Evolutionary conservation across 2,329 filamentous ascomycete species (phyloP), one percentile per base, ranked within the genome.

Genomic region (Beauveria varroae): DNA sequence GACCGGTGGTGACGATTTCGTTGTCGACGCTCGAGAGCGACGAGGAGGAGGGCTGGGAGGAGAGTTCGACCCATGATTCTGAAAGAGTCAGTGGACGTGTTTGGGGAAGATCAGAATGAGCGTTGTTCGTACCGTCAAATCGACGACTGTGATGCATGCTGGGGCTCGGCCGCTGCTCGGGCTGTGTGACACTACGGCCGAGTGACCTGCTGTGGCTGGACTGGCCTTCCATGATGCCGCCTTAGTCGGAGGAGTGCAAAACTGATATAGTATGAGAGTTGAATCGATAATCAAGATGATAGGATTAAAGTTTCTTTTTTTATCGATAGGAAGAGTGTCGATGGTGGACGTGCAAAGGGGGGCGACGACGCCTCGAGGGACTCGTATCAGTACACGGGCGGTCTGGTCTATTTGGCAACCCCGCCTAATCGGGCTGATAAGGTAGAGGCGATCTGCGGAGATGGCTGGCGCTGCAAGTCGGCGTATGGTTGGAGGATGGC

Each of bases 51-150:
- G 93, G 92, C 68, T 95, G 91, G 4, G 93, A 97, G 52, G 89
- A 86, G 63, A 99, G 86, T 73, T 99, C 93, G 68, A 98, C 86
- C 95, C 95, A 99, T 9, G 95, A 97, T 78, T 98, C 95, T 93
- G 79, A 66, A 62, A 53, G 40, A 49, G 51, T 60, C 22, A 63
- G 61, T 8, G n/a, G 26, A 16, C 18, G 12, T 20, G 14, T 41
- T 16, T 12, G 28, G 22, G 49, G 3, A 34, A 30, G 10, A 56
- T 64, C 63, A 68, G 73, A 46, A 16, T 16, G 34, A 14, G 72
- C 67, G 62, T 60, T 49, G 46, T 37, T 68, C 71, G 49, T 66
- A 75, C 74, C 74, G 62, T 76, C 74, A 55, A 72, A 71, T 37
- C 73, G 73, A 59, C 73, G 71, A 46, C 72, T 69, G 40, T 68